Percentiles rank a stretch among this genome's conserved stretches.
Conservation (phyloP, 1,284 basidiomycete species). For the Cryptococcus jaspeensis region DNA sequence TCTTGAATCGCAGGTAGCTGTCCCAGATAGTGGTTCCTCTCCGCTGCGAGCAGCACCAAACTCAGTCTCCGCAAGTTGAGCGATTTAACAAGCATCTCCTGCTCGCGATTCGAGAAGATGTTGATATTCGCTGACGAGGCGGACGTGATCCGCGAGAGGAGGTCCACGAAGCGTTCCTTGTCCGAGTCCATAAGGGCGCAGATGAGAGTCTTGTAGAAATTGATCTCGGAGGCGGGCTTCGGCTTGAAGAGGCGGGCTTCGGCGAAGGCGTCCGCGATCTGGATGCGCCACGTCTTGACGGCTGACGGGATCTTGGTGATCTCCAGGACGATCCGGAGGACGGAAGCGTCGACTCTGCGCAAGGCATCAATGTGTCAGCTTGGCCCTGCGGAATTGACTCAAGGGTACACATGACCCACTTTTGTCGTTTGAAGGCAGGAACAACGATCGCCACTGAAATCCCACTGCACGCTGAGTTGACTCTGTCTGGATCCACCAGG, state of each 20-base stretch:
- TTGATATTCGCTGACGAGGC: slow-evolving; percentile 93
- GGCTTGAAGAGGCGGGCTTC: slow-evolving; percentile 82
- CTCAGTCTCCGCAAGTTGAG: slow-evolving; percentile 84
- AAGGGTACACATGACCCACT: slow-evolving; percentile 17
- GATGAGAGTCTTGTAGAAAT: slow-evolving; percentile 75
- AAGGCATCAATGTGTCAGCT: not conserved
- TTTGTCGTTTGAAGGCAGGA: slow-evolving; percentile 61
- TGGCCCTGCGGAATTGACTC: not conserved
- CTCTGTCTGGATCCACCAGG: slow-evolving; percentile 80
- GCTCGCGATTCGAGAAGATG: slow-evolving; percentile 94
- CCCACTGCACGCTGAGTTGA: slow-evolving; percentile 72
- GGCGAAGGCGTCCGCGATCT: slow-evolving; percentile 76
- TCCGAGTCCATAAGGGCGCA: slow-evolving; percentile 80
- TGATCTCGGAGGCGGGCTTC: slow-evolving; percentile 56
- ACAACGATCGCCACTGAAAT: slow-evolving; percentile 82
- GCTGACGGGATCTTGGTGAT: slow-evolving; percentile 76
- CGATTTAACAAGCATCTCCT: slow-evolving; percentile 86
- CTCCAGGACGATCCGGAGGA: slow-evolving; percentile 67
- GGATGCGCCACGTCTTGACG: slow-evolving; percentile 79
- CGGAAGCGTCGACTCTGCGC: slow-evolving; percentile 47
- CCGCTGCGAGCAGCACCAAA: slow-evolving; percentile 77
- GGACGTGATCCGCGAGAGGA: slow-evolving; percentile 76
- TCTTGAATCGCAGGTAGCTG: slow-evolving; percentile 93
- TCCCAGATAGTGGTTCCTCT: slow-evolving; percentile 84
- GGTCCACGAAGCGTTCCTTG: slow-evolving; percentile 78